These are phyloP conservation scores for Sporobolomyces phaffii DNA, from an alignment of 768 basidiomycete genomes.

Conservation along the genomic window DNA sequence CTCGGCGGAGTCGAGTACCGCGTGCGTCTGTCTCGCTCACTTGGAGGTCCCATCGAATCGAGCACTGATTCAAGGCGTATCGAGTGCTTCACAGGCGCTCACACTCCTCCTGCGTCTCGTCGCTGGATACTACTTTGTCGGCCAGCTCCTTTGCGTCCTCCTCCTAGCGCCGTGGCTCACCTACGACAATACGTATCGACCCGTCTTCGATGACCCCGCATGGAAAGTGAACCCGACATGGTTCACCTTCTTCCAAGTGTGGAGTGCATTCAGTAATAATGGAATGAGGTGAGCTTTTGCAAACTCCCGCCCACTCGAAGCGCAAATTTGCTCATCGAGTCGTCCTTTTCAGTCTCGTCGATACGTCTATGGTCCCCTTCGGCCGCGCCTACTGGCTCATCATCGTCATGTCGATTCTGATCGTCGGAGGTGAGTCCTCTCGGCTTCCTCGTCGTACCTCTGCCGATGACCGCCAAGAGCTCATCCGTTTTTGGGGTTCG, in stretches of 20 bases:
- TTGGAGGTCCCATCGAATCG: constrained; percentile 16
- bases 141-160: constrained; percentile 15
- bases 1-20: constrained; percentile 91
- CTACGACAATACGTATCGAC: constrained; percentile 45
- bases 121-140: background rate
- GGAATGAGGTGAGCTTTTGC: constrained; percentile 55
- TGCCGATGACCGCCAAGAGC: too few relatives aligned
- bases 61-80: too few relatives aligned
- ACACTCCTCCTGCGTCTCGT: constrained; percentile 35
- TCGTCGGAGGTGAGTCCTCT: constrained; percentile 61
- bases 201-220: background rate
- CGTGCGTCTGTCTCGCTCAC: constrained; percentile 8
- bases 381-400: constrained; percentile 54
- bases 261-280: constrained; percentile 58
- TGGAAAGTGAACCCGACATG: constrained; percentile 51
- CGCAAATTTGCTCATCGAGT: too few relatives aligned
- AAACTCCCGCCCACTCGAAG: too few relatives aligned
- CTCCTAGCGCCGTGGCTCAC: constrained; percentile 55
- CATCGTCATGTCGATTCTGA: constrained; percentile 59
- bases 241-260: constrained; percentile 37
- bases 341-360: constrained; percentile 48
- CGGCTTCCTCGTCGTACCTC: too few relatives aligned
- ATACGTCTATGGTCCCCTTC: constrained; percentile 87
- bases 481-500: too few relatives aligned
- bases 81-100: constrained; percentile 39